Conservation (phyloP, 2,329 filamentous ascomycete genomes). For the Gaeumannomyces sp. region DNA sequence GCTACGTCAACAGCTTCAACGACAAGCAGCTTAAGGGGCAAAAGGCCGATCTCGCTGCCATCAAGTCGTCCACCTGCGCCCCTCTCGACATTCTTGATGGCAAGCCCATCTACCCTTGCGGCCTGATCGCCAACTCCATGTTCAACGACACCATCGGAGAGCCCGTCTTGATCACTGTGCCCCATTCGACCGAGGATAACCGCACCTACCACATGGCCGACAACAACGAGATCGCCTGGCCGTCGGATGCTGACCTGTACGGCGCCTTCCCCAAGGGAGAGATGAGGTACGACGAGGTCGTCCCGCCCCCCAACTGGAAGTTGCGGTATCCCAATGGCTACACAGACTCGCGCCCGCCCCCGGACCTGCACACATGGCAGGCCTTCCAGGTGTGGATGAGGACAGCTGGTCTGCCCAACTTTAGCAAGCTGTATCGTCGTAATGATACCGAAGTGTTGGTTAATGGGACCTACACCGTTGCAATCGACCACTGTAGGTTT, state of each 20-base stretch:
- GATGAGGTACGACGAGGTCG: constrained; percentile 59
- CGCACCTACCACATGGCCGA: constrained; percentile 69
- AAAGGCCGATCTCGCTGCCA: constrained; percentile 50
- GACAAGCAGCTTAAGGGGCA: constrained; percentile 73
- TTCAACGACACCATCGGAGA: constrained; percentile 88
- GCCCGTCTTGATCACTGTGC: constrained; percentile 54
- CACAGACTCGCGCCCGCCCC: constrained; percentile 56
- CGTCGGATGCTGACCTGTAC: constrained; percentile 75
- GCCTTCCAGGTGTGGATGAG: constrained; percentile 99
- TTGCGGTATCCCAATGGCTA: constrained; percentile 66
- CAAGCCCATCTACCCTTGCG: constrained; percentile 86
- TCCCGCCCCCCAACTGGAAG: constrained; percentile 83
- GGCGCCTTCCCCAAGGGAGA: constrained; percentile 46
- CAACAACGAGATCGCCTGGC: constrained; percentile 75
- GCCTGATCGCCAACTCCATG: constrained; percentile 89
- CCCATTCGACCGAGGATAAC: constrained; percentile 29
- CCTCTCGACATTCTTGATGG: constrained; percentile 49
- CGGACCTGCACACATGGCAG: constrained; percentile 68
- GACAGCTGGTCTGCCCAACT: constrained; percentile 85
- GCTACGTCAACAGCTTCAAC: constrained; percentile 88
- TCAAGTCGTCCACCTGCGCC: constrained; percentile 66
- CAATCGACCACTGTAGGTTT: constrained; percentile 70
- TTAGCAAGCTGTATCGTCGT: constrained; percentile 85
- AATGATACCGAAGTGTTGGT: constrained; percentile 68
- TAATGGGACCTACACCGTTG: constrained; percentile 66